phyloP scores from a whole-genome alignment of 352 stramenopile genomes.

The Pythium pyrilobum region DNA sequence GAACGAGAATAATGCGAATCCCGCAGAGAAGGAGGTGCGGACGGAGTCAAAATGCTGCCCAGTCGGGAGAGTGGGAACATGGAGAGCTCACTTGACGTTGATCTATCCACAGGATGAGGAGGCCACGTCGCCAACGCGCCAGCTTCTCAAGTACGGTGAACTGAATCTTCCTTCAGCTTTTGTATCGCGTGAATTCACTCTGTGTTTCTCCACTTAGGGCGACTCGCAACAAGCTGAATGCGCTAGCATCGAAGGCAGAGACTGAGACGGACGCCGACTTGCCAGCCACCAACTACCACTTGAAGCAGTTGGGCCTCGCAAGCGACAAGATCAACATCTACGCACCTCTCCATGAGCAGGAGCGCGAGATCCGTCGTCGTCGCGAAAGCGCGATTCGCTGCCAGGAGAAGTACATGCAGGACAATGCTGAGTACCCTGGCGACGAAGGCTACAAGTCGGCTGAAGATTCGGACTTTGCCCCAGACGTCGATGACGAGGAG shows the following conservation, averaged over 20 bases:
- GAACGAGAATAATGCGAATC: not conserved
- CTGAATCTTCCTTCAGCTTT: too few species aligned
- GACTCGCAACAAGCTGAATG: conserved; percentile 32
- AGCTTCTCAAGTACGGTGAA: conserved; percentile 29
- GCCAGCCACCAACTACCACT: conserved; percentile 70
- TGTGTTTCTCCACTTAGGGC: conserved; percentile 9
- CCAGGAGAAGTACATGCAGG: conserved; percentile 37
- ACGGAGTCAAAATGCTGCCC: too few species aligned
- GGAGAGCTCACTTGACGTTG: too few species aligned
- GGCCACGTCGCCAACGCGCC: conserved; percentile 15
- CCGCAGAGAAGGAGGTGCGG: conserved; percentile 4
- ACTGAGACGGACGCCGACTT: not conserved
- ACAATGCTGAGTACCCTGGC: conserved; percentile 20
- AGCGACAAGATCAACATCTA: conserved; percentile 82
- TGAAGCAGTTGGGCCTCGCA: conserved; percentile 66
- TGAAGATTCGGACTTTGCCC: conserved; percentile 55
- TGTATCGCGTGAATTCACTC: too few species aligned
- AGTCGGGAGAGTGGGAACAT: too few species aligned
- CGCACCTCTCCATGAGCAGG: conserved; percentile 52
- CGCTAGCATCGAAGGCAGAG: conserved; percentile 18
- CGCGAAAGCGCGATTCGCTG: conserved; percentile 42
- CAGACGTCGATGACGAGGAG: conserved; percentile 34
- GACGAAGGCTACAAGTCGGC: conserved; percentile 48
- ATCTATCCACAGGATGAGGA: conserved; percentile 1
- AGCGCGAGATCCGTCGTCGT: conserved; percentile 55